Conservation (phyloP, 768 basidiomycete species). For the Collybia sp. region DNA sequence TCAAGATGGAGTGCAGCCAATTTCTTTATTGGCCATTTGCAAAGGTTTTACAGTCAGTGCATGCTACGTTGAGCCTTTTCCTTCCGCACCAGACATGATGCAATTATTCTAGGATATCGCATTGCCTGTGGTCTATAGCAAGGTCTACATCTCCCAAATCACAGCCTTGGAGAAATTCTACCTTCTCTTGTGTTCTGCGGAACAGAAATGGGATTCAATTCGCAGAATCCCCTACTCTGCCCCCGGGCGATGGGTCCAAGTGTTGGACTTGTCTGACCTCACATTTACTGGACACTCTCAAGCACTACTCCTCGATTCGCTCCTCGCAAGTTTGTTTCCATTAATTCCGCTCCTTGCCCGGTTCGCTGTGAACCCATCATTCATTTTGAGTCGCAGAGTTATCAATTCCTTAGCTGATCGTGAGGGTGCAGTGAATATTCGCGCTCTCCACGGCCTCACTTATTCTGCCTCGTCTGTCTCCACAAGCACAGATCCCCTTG, state of each 20-base stretch:
- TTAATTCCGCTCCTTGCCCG: constrained; percentile 58
- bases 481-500: constrained; percentile 43
- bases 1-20: constrained; percentile 13
- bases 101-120: constrained; percentile 47
- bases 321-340: constrained; percentile 62
- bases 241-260: constrained; percentile 84
- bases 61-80: too few species aligned
- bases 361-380: constrained; percentile 50
- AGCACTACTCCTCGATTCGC: constrained; percentile 52
- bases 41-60: constrained; percentile 39
- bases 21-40: constrained; percentile 37
- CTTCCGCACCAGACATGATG: background rate
- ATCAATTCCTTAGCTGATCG: constrained; percentile 47
- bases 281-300: constrained; percentile 38
- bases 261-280: constrained; percentile 64
- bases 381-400: constrained; percentile 58
- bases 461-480: constrained; percentile 35
- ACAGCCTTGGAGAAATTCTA: constrained; percentile 51
- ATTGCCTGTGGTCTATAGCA: constrained; percentile 63
- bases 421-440: constrained; percentile 45
- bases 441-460: constrained; percentile 48
- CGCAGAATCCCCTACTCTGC: constrained; percentile 82
- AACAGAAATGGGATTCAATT: constrained; percentile 84
- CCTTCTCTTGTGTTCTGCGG: constrained; percentile 52
- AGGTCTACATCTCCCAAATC: constrained; percentile 39